These are phyloP conservation scores for Colletotrichum endophyticum DNA, from an alignment of 2,329 filamentous ascomycete genomes.

Conservation along the genomic window DNA sequence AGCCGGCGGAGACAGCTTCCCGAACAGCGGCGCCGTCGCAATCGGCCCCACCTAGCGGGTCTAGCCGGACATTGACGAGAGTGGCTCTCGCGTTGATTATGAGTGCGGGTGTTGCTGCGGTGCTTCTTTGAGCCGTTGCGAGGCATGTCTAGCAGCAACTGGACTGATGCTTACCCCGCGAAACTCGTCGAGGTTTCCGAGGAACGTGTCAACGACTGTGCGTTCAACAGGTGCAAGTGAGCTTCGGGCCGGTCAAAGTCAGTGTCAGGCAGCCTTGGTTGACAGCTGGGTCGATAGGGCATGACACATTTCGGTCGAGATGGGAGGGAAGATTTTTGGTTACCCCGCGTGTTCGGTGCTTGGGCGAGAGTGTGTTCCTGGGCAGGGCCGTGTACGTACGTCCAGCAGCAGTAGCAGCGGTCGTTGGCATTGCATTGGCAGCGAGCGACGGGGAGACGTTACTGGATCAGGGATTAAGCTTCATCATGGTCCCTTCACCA, in stretches of 20 bases:
- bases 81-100: background rate
- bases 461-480: background rate
- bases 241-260: slow-evolving; percentile 1
- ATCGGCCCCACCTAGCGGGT: background rate
- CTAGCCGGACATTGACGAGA: background rate
- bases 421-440: background rate
- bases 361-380: background rate
- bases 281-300: background rate
- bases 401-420: background rate
- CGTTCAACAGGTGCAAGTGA: background rate
- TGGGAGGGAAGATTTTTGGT: background rate
- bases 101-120: background rate
- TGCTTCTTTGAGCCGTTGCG: background rate
- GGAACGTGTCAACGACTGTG: background rate
- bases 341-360: slow-evolving; percentile 13
- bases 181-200: background rate
- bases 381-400: background rate
- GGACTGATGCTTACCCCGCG: background rate
- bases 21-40: background rate
- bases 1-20: background rate
- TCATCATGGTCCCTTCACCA: background rate
- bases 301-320: background rate
- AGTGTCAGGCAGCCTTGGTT: background rate
- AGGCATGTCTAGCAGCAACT: background rate
- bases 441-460: background rate